Conservation (phyloP, 129 eudicot species). For the Flaveria robusta region DNA sequence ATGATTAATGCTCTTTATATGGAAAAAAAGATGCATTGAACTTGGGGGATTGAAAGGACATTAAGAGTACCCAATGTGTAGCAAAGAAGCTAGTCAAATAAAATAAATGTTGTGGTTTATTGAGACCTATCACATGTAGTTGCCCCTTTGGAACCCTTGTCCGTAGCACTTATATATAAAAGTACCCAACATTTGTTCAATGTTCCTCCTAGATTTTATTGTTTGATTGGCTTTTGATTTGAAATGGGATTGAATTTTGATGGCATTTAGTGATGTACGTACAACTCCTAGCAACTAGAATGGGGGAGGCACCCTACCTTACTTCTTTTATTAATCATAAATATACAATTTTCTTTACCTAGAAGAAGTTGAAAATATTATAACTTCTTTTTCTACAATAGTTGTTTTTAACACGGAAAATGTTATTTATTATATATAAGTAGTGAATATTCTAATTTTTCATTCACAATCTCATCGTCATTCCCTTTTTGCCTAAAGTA, state of each 20-base stretch:
- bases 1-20: slow-evolving; percentile 8
- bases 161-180: slow-evolving; percentile 20
- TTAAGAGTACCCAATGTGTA: slow-evolving; percentile 28
- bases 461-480: too few relatives aligned
- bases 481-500: too few relatives aligned
- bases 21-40: slow-evolving; percentile 36
- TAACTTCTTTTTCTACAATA: background rate
- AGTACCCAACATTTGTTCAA: slow-evolving; percentile 18
- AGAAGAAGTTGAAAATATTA: background rate
- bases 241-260: background rate
- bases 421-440: background rate
- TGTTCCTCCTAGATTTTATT: slow-evolving; percentile 36
- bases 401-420: background rate
- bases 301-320: slow-evolving; percentile 18
- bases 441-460: too few relatives aligned
- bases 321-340: background rate
- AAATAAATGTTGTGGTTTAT: slow-evolving; percentile 29
- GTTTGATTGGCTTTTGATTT: slow-evolving; percentile 28
- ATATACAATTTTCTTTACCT: background rate
- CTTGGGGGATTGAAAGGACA: slow-evolving; percentile 33
- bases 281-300: slow-evolving; percentile 19
- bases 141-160: slow-evolving; percentile 24
- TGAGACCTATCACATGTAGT: slow-evolving; percentile 39
- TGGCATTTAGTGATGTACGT: slow-evolving; percentile 33
- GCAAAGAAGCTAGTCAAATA: slow-evolving; percentile 30